Evolutionary conservation across 2,329 filamentous ascomycete species (phyloP).

Genomic region (Trichoderma koningiopsis): DNA sequence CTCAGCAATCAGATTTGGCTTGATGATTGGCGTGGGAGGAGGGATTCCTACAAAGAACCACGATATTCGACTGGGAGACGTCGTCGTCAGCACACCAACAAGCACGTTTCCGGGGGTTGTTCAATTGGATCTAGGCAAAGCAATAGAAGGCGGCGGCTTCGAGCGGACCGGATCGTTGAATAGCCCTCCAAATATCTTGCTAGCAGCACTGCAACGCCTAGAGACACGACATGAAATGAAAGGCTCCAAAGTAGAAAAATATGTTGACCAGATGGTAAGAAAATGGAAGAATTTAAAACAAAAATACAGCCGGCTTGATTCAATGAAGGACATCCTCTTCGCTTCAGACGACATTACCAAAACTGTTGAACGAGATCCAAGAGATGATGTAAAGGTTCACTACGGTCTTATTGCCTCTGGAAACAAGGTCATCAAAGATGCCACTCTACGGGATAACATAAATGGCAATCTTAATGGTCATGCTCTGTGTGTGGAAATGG

Average conservation of each 20-base stretch:
- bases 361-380: neutral
- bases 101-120: constrained; percentile 9
- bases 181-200: neutral
- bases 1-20: constrained; percentile 28
- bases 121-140: constrained; percentile 25
- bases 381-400: constrained; percentile 19
- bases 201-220: neutral
- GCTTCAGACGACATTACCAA: neutral
- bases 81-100: neutral
- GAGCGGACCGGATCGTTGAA: neutral
- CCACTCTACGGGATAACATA: constrained; percentile 35
- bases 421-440: constrained; percentile 42
- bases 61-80: neutral
- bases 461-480: constrained; percentile 21
- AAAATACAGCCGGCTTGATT: neutral
- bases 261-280: neutral
- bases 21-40: neutral
- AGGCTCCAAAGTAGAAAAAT: neutral
- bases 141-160: neutral
- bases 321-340: neutral
- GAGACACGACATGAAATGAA: neutral
- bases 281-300: neutral
- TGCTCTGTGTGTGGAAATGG: constrained; percentile 37
- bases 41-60: neutral
- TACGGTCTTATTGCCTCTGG: constrained; percentile 36